A percentile compares a stretch with the other conserved stretches of the same genome.
These are phyloP conservation scores for Shiraia sp. DNA, from an alignment of 2,329 filamentous ascomycete species.

Conservation along the genomic window DNA sequence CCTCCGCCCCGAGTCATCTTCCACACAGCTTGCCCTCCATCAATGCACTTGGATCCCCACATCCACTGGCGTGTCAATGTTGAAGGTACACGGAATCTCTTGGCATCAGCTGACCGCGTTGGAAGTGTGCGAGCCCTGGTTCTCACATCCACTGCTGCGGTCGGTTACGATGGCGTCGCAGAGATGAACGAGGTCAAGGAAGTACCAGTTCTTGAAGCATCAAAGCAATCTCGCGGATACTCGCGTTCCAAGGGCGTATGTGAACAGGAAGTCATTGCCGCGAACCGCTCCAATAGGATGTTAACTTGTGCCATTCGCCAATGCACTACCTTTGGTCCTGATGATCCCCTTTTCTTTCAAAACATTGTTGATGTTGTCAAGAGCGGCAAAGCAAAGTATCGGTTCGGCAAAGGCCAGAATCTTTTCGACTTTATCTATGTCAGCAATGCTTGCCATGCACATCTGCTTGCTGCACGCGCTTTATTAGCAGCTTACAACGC, in stretches of 20 bases:
- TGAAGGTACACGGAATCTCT: slow-evolving; percentile 5
- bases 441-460: slow-evolving; percentile 12
- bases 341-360: slow-evolving; percentile 3
- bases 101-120: not conserved
- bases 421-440: slow-evolving; percentile 19
- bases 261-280: slow-evolving; percentile 9
- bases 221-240: slow-evolving; percentile 7
- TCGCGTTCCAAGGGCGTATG: slow-evolving; percentile 10
- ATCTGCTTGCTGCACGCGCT: slow-evolving; percentile 10
- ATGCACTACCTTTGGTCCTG: slow-evolving; percentile 8
- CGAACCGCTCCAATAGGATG: slow-evolving; percentile 11
- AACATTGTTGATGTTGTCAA: slow-evolving; percentile 7
- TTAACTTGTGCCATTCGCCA: slow-evolving; percentile 5
- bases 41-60: slow-evolving; percentile 1
- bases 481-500: slow-evolving; percentile 5
- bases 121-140: slow-evolving; percentile 9
- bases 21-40: slow-evolving; percentile 14
- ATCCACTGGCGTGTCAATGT: slow-evolving; percentile 12
- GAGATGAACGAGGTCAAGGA: slow-evolving; percentile 11
- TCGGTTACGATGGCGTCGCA: slow-evolving; percentile 7
- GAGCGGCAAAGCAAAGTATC: slow-evolving; percentile 6
- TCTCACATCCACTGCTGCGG: slow-evolving; percentile 6
- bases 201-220: slow-evolving; percentile 5
- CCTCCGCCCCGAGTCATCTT: slow-evolving; percentile 6
- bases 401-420: slow-evolving; percentile 16